Evolutionary conservation across 108 stramenopile species (phyloP).

Genomic region (Cyclotella distinguenda): DNA sequence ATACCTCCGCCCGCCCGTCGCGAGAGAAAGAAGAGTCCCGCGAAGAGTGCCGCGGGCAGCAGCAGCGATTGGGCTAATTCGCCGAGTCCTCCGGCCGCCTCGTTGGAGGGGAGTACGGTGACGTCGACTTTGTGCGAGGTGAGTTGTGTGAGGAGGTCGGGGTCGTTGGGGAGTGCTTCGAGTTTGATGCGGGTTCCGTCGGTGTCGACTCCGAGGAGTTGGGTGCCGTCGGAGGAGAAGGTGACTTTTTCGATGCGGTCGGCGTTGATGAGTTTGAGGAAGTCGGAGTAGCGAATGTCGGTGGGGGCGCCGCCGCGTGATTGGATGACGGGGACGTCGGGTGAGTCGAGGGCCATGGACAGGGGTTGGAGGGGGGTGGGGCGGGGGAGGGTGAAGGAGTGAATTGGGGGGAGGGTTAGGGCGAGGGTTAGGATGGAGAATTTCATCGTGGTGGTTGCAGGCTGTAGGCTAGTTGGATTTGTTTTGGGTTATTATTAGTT

Average conservation of each 20-base stretch:
- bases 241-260: constrained; percentile 67
- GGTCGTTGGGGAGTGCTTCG: constrained; percentile 92
- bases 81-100: constrained; percentile 73
- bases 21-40: constrained; percentile 92
- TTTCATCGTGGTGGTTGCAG: constrained; percentile 43
- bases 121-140: constrained; percentile 93
- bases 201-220: constrained; percentile 76
- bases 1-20: constrained; percentile 69
- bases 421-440: constrained; percentile 38
- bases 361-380: constrained; percentile 11
- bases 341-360: constrained; percentile 45
- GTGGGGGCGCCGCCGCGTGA: constrained; percentile 57
- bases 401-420: constrained; percentile 25
- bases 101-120: constrained; percentile 78
- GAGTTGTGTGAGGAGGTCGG: constrained; percentile 87
- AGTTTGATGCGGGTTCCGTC: constrained; percentile 88
- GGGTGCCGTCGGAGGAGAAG: constrained; percentile 75
- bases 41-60: constrained; percentile 85
- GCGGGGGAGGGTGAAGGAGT: neutral
- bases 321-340: constrained; percentile 54
- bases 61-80: constrained; percentile 80
- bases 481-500: no score
- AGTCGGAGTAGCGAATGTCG: constrained; percentile 62
- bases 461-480: no score
- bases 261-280: constrained; percentile 55